Conservation (phyloP, 371 early-diverging fungal genomes). For the Mortierella sp. region DNA sequence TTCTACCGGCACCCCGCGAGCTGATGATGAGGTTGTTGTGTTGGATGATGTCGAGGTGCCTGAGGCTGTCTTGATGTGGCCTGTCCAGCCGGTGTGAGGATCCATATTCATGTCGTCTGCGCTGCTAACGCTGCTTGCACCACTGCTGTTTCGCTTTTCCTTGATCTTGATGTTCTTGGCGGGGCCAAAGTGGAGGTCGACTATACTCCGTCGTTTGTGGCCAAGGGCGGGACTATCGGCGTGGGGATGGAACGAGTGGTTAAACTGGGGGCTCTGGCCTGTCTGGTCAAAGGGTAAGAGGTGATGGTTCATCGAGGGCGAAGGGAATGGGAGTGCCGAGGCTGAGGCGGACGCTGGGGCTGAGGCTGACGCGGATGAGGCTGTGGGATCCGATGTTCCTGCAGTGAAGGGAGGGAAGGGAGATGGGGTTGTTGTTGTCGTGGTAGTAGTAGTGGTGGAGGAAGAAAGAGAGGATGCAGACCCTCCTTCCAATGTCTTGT, state of each 20-base stretch:
- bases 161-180: constrained; percentile 44
- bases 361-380: constrained; percentile 1
- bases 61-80: constrained; percentile 28
- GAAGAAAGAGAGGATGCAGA: constrained; percentile 22
- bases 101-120: constrained; percentile 30
- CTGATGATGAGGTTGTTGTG: constrained; percentile 4
- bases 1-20: constrained; percentile 5
- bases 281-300: constrained; percentile 19
- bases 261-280: constrained; percentile 6
- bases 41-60: constrained; percentile 11
- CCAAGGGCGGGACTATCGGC: constrained; percentile 15
- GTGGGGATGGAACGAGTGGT: constrained; percentile 4
- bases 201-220: constrained; percentile 46
- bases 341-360: not conserved
- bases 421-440: constrained; percentile 9
- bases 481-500: constrained; percentile 9
- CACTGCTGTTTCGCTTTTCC: constrained; percentile 31
- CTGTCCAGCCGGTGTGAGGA: constrained; percentile 8
- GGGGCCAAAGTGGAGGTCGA: constrained; percentile 43
- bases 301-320: constrained; percentile 23
- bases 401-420: constrained; percentile 12
- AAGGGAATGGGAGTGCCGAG: constrained; percentile 2
- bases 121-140: constrained; percentile 29
- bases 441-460: too few relatives aligned
- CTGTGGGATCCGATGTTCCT: constrained; percentile 13